Percentiles rank a stretch among this genome's conserved stretches.
phyloP scores from a whole-genome alignment of 352 stramenopile genomes.

The Globisporangium camurandrum region DNA sequence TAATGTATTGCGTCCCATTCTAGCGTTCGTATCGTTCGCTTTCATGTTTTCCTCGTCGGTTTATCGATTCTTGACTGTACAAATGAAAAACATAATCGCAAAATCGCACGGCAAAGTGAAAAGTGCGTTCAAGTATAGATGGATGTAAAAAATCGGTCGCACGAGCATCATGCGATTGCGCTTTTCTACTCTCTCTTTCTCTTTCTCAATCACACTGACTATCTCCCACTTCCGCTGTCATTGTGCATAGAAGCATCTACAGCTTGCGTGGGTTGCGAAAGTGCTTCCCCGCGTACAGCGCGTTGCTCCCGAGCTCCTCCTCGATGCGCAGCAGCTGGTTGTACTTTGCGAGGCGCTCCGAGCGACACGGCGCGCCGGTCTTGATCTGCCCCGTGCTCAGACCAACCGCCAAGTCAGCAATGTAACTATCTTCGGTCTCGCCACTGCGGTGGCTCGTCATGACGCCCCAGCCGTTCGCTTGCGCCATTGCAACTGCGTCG shows the following conservation, averaged over 20 bases:
- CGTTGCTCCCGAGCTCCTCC: constrained; percentile 81
- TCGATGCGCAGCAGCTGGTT: constrained; percentile 98
- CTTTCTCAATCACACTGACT: too few species aligned
- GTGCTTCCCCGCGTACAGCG: constrained; percentile 61
- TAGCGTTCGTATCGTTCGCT: too few species aligned
- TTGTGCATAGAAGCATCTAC: not conserved
- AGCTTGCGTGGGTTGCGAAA: constrained; percentile 14
- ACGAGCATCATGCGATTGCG: too few species aligned
- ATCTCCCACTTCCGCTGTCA: too few species aligned
- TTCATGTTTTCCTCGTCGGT: too few species aligned
- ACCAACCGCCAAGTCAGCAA: constrained; percentile 71
- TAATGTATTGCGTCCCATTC: too few species aligned
- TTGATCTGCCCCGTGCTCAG: constrained; percentile 59
- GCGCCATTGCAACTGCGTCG: constrained; percentile 90
- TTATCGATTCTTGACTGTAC: too few species aligned
- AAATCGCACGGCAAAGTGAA: too few species aligned
- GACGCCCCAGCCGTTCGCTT: constrained; percentile 97
- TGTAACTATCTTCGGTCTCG: constrained; percentile 96
- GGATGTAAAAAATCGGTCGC: too few species aligned
- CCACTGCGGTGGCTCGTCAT: constrained; percentile 98
- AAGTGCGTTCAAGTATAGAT: too few species aligned
- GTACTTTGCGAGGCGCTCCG: constrained; percentile 97
- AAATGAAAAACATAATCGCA: too few species aligned
- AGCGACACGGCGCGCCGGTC: constrained; percentile 80
- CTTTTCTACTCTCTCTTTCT: too few species aligned